Evolutionary conservation across 345 rosid genomes (phyloP).

Genomic region (Lumnitzera littorea): DNA sequence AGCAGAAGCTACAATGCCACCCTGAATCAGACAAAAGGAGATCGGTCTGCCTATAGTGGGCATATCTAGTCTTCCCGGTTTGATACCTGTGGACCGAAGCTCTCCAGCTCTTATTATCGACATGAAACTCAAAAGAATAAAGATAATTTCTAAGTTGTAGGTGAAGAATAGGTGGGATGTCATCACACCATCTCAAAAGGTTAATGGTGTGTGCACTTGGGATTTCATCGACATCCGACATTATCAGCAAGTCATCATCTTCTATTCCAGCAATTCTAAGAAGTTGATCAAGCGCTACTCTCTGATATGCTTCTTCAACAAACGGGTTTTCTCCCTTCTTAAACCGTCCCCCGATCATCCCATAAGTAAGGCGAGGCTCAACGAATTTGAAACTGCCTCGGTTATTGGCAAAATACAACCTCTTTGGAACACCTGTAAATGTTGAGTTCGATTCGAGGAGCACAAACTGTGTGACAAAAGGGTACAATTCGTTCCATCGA

Average conservation of each 20-base stretch:
- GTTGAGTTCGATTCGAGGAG: constrained; percentile 30
- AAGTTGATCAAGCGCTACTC: constrained; percentile 27
- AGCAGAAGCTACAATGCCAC: constrained; percentile 40
- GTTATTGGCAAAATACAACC: constrained; percentile 13
- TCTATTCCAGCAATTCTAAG: constrained; percentile 23
- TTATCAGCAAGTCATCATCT: constrained; percentile 28
- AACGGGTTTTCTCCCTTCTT: constrained; percentile 29
- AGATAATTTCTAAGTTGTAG: constrained; percentile 22
- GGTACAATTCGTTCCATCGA: constrained; percentile 30
- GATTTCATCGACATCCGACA: constrained; percentile 34
- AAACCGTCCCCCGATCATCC: constrained; percentile 21
- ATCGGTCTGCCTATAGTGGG: constrained; percentile 23
- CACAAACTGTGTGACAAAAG: constrained; percentile 22
- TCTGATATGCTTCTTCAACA: constrained; percentile 27
- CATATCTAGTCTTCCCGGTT: constrained; percentile 22
- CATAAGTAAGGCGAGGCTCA: constrained; percentile 23
- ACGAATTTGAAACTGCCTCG: constrained; percentile 20
- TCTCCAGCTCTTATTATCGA: constrained; percentile 30
- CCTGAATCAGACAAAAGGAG: constrained; percentile 25
- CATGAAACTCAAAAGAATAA: constrained; percentile 26
- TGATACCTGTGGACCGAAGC: constrained; percentile 25
- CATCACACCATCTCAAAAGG: constrained; percentile 31
- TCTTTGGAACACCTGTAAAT: constrained; percentile 23
- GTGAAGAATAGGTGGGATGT: constrained; percentile 22
- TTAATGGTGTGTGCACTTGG: constrained; percentile 29